Evolutionary conservation across 1,284 basidiomycete genomes (phyloP).

Genomic region (Cutaneotrichosporon sp.): DNA sequence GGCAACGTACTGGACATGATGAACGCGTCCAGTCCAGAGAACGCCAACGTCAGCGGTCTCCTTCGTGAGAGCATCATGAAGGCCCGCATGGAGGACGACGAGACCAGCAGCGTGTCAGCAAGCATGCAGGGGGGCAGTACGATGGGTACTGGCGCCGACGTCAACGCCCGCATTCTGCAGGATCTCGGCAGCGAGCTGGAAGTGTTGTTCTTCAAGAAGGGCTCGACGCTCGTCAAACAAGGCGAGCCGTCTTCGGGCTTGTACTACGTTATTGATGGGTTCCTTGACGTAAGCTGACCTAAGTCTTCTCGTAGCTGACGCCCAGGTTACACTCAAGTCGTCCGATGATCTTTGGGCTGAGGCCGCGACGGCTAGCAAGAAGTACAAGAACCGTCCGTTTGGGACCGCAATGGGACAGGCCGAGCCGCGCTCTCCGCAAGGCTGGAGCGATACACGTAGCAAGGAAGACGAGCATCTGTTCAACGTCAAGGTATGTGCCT

Average conservation of each 20-base stretch:
- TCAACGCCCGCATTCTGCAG: slow-evolving; percentile 47
- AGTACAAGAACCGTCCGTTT: slow-evolving; percentile 27
- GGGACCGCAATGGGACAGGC: slow-evolving; percentile 35
- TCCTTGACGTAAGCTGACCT: slow-evolving; percentile 67
- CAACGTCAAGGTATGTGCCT: slow-evolving; percentile 62
- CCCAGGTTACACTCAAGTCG: slow-evolving; percentile 5
- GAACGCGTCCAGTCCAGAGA: slow-evolving; percentile 40
- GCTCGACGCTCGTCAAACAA: slow-evolving; percentile 77
- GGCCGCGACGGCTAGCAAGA: neutral
- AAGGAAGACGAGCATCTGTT: slow-evolving; percentile 62
- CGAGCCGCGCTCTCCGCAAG: slow-evolving; percentile 7
- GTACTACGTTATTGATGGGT: slow-evolving; percentile 97
- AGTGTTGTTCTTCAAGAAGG: slow-evolving; percentile 86
- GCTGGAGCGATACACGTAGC: neutral
- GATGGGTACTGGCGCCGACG: slow-evolving; percentile 18
- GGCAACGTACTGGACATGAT: slow-evolving; percentile 72
- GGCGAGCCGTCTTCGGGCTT: slow-evolving; percentile 74
- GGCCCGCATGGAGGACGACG: slow-evolving; percentile 76
- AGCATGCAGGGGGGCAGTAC: slow-evolving; percentile 52
- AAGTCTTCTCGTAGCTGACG: slow-evolving; percentile 18
- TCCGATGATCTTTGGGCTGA: slow-evolving; percentile 9
- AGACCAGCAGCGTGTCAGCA: slow-evolving; percentile 51
- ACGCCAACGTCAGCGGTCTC: slow-evolving; percentile 58
- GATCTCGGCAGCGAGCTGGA: slow-evolving; percentile 92
- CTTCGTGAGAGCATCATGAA: slow-evolving; percentile 52